phyloP scores from a whole-genome alignment of 345 rosid species.

The rapeseed (Brassica napus) region Da-Ae NC_063452.1:57838501-57839000 shows the following conservation, averaged over 20 bases:
- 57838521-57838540: not conserved
- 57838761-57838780: conserved; percentile 99
- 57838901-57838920: conserved; percentile 94
- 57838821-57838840: conserved; percentile 99
- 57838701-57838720: not conserved
- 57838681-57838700: conserved; percentile 11
- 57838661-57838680: conserved; percentile 55
- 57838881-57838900: conserved; percentile 90
- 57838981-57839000: conserved; percentile 1
- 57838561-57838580: conserved; percentile 67
- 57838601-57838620: conserved; percentile 97
- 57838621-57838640: conserved; percentile 98
- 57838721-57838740: not conserved
- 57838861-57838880: conserved; percentile 93
- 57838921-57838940: conserved; percentile 91
- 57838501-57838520: not conserved
- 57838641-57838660: conserved; percentile 97
- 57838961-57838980: conserved; percentile 9
- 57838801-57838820: conserved; percentile 94
- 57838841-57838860: conserved; percentile 94
- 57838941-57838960: conserved; percentile 95
- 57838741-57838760: conserved; percentile 80
- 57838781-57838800: conserved; percentile 94
- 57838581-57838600: conserved; percentile 98
- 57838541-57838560: conserved; percentile 9